Evolutionary conservation across 2,329 filamentous ascomycete genomes (phyloP).

Genomic region (Nigrograna mackinnonii): DNA sequence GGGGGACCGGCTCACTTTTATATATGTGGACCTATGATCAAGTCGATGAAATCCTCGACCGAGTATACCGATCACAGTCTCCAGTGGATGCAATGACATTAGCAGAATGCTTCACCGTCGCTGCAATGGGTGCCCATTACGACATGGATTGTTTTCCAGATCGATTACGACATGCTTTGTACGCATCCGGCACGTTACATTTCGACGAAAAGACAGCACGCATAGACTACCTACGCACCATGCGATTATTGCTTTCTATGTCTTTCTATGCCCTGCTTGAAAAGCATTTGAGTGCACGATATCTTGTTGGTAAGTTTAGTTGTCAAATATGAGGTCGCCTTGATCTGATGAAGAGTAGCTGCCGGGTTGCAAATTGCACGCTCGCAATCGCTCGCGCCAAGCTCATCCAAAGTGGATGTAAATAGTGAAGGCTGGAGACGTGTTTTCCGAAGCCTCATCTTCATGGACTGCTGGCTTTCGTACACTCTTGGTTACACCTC

Average conservation of each 20-base stretch:
- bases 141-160: constrained; percentile 39
- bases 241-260: constrained; percentile 38
- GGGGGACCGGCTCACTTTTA: constrained; percentile 38
- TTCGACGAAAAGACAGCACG: constrained; percentile 36
- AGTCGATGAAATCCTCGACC: constrained; percentile 36
- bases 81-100: constrained; percentile 34
- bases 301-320: constrained; percentile 38
- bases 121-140: constrained; percentile 42
- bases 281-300: constrained; percentile 43
- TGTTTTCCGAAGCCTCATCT: constrained; percentile 38
- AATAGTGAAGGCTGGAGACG: constrained; percentile 26
- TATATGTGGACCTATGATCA: constrained; percentile 39
- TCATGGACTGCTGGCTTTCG: constrained; percentile 44
- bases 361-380: constrained; percentile 41
- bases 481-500: constrained; percentile 41
- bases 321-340: too few relatives aligned
- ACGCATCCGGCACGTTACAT: constrained; percentile 36
- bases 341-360: constrained; percentile 19
- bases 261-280: constrained; percentile 41
- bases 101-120: constrained; percentile 38
- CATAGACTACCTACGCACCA: constrained; percentile 34
- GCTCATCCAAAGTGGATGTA: background rate
- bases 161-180: constrained; percentile 29
- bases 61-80: constrained; percentile 32
- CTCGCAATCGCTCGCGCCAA: constrained; percentile 26